Evolutionary conservation across 306 rosid genomes (phyloP), one percentile per base, ranked within the genome.

Genomic region (Pterocarpus santalinus): DNA sequence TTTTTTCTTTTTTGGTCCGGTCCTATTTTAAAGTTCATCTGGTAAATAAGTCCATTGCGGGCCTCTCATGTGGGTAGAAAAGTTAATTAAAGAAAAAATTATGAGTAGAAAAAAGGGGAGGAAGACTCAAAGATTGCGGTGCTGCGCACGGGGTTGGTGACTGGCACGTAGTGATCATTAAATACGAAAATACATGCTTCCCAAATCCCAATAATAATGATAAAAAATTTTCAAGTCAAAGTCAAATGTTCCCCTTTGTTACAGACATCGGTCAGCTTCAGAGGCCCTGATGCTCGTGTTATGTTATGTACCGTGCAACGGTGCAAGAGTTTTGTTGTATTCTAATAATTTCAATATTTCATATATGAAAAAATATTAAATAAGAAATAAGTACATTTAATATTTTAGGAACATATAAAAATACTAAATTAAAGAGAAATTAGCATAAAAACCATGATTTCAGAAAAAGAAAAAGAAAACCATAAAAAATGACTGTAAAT

Each of bases 261-360:
- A 12, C 10, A 80, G 90, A 82, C 87, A 34, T 4, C 36, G 91
- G 90, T 90, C 92, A 87, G 80, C 84, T 75, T 82, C 87, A 65
- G 69, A 4, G 79, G 68, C 80, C 81, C 35, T 83, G 22, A 15
- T 13, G 8, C 43, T 39, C 22, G 12, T 1, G 28, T 1, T 1
- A 22, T 22, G 28, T 72, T 83, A 57, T 63, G 81, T 39, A 7
- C 17, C 4, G 15, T 55, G 28, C 16, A 55, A 47, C 4, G 10
- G 4, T 47, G 53, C 14, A 47, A 47, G 2, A 47, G 53, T 47
- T 47, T 47, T 47, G 15, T 47, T 47, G 6, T 6, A 6, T 43
- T 43, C 49, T 43, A 43, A 8, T 8, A 43, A n/a, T n/a, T n/a
- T n/a, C n/a, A n/a, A n/a, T n/a, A n/a, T n/a, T n/a, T n/a, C n/a